Evolutionary conservation across 495 filamentous ascomycete species (phyloP), one percentile per base, ranked within the genome.

Genomic region (Trichoderma parareesei): DNA sequence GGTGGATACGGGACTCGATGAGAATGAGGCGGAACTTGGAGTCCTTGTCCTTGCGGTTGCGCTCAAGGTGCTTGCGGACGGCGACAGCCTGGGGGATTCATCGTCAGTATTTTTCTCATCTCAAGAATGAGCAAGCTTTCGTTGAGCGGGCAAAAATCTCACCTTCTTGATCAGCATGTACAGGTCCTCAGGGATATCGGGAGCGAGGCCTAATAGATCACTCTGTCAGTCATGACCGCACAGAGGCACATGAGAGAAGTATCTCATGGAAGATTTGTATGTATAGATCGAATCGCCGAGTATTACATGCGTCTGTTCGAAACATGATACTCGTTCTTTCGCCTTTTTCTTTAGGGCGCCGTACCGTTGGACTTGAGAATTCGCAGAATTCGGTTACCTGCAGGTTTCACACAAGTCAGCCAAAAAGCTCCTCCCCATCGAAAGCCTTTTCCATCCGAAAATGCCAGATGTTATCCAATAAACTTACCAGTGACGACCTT

Each of bases 21-120:
- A 99, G 89, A 90, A 99, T 98, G 65, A 99, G 88, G 75, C 93
- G 92, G 90, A 98, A 97, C 85, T 98, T 98, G 85, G 87, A 88
- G 85, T 98, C 94, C 83, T 91, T 95, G 88, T 98, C 94, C 86
- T 99, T 99, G 79, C 94, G 92, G 87, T 99, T 99, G 81, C 91
- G 89, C 86, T 98, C 93, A 70, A 99, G 91, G 83, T 98, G 95
- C 91, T 99, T 99, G 82, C 95, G 94, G 83, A 99, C 94, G 75
- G 93, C 88, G 75, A 97, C 93, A 72, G 93, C 93, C 91, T 92
- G 41, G 59, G 66, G 64, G 20, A 65, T 18, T 11, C 33, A 49
- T 60, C 20, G 6, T 42, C 14, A 65, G 33, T 42, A 69, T 67
- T 65, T 62, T 62, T 8, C 3, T 8, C 8, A 1, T 14, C 37